These are phyloP conservation scores for Tricladium varicosporioides DNA, from an alignment of 2,329 filamentous ascomycete genomes.

Conservation along the genomic window DNA sequence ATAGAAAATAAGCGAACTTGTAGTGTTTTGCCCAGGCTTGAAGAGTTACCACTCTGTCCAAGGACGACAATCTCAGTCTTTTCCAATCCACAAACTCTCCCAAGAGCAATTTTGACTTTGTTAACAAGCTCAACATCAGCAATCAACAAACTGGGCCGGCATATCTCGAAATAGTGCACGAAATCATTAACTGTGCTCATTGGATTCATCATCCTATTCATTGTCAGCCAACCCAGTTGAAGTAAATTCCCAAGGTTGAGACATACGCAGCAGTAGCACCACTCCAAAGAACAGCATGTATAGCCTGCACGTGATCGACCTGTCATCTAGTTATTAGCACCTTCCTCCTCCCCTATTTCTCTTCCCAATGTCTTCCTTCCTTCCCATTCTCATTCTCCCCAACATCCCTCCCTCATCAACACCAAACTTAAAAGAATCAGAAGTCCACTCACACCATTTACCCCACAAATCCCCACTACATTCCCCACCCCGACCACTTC, in stretches of 20 bases:
- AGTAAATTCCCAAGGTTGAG: neutral
- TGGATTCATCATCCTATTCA: neutral
- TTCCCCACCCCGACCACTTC: neutral
- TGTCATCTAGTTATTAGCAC: neutral
- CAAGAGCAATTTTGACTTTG: neutral
- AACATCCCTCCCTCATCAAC: too few relatives aligned
- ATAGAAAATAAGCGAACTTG: neutral
- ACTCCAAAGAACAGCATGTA: conserved; percentile 5
- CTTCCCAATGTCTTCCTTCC: neutral
- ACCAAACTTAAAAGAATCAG: too few relatives aligned
- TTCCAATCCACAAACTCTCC: neutral
- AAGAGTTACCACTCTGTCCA: neutral
- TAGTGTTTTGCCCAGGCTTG: neutral
- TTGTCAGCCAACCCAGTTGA: neutral
- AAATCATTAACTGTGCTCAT: conserved; percentile 1
- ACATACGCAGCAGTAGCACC: conserved; percentile 2
- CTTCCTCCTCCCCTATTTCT: neutral
- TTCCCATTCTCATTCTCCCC: neutral
- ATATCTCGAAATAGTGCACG: neutral
- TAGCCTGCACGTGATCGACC: neutral
- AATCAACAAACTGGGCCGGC: neutral
- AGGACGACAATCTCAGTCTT: neutral
- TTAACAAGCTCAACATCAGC: neutral
- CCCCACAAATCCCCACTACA: neutral
- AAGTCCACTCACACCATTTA: neutral